Base-by-base conservation (phyloP, 2,329 filamentous ascomycete species). In the Clonostachys sp. region DNA sequence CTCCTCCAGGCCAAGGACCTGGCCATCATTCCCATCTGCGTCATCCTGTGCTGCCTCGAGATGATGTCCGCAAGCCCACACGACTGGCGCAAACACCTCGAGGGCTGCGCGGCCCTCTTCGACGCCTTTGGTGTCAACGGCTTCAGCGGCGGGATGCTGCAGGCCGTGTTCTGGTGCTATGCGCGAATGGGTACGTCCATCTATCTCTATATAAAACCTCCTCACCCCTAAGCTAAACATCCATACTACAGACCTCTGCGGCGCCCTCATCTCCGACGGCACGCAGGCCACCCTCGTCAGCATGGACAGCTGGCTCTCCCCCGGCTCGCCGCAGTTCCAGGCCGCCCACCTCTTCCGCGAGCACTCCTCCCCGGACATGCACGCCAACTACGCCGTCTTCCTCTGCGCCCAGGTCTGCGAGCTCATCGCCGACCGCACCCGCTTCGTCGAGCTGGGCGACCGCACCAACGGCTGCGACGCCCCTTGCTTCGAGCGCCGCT, bases 301-400 rank as follows among this genome's bases (percentile, higher is more conserved):
- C 62, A 48, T 58, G 5, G 48, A 55, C 20, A 72, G 72, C 48
- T 81, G 76, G 77, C 65, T 76, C 4, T 65, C 69, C 1, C 62
- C 65, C 7, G 65, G 65, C 18, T 59, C 65, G 12, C 53, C 66
- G 12, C 61, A 66, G 16, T 56, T 62, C 6, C 63, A 67, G 16
- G 66, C 67, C 5, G 57, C 60, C 14, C 53, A 58, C 41, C 53
- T 74, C 47, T 67, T 74, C 53, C 57, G 59, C 12, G 51, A 56
- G 14, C 51, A 54, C 12, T 14, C 14, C 6, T 50, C 48, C 10
- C 66, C 73, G 6, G 80, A 83, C 52, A 79, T 77, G 69, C 73
- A 80, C 51, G 80, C 80, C 34, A 83, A 83, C 53, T 78, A 78
- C 52, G 70, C 78, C 8, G 78, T 83, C 3, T 83, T 77, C 51